These are phyloP conservation scores for Marasmius sp. DNA, from an alignment of 1,284 basidiomycete genomes.

Conservation along the genomic window DNA sequence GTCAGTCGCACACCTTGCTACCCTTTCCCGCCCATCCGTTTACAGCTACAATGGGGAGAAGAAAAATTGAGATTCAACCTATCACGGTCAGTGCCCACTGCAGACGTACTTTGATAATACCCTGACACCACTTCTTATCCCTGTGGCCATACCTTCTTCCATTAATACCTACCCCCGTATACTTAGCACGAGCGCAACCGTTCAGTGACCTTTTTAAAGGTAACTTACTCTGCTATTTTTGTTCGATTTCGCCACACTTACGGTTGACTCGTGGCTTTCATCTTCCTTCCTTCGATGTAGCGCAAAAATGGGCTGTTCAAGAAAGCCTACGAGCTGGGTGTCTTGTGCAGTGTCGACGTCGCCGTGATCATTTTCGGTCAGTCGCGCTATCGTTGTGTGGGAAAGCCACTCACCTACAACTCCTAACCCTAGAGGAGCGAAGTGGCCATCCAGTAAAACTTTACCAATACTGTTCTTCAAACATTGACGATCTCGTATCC, in stretches of 20 bases:
- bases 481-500: slow-evolving; percentile 49
- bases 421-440: slow-evolving; percentile 40
- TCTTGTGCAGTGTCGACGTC: slow-evolving; percentile 61
- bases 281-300: slow-evolving; percentile 32
- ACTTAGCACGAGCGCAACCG: slow-evolving; percentile 87
- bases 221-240: slow-evolving; percentile 51
- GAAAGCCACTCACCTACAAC: slow-evolving; percentile 27
- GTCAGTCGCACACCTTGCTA: not conserved
- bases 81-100: slow-evolving; percentile 59
- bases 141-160: slow-evolving; percentile 23
- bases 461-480: slow-evolving; percentile 59
- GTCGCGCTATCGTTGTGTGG: slow-evolving; percentile 16
- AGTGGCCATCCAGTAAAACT: slow-evolving; percentile 54
- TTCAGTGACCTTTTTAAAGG: slow-evolving; percentile 90
- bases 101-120: slow-evolving; percentile 16
- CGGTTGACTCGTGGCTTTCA: slow-evolving; percentile 33
- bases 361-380: slow-evolving; percentile 62
- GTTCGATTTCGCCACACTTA: slow-evolving; percentile 31
- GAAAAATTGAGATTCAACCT: slow-evolving; percentile 90
- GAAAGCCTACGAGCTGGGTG: slow-evolving; percentile 87
- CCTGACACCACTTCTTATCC: slow-evolving; percentile 14
- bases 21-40: slow-evolving; percentile 11
- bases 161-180: slow-evolving; percentile 27
- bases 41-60: slow-evolving; percentile 63
- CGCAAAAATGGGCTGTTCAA: slow-evolving; percentile 90